Percentiles rank a stretch among this genome's conserved stretches.
Evolutionary conservation across 345 rosid genomes (phyloP).

Genomic region (Populus euphratica): DNA sequence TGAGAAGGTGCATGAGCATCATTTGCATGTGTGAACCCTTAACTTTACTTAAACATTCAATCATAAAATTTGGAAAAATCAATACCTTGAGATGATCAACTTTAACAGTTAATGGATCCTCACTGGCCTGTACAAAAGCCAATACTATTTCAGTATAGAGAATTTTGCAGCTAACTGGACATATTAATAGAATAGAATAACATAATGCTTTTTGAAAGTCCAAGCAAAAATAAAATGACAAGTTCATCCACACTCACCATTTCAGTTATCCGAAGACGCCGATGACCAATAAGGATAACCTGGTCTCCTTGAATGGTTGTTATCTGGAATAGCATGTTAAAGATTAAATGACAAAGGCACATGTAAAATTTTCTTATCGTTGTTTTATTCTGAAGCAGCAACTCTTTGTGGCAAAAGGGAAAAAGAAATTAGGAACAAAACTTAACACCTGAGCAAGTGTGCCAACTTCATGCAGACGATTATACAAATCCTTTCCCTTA

Average conservation of each 20-base stretch:
- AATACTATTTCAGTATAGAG: slow-evolving; percentile 17
- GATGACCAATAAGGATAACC: slow-evolving; percentile 89
- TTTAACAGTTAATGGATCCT: slow-evolving; percentile 92
- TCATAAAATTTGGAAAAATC: not conserved
- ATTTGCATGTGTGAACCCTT: not conserved
- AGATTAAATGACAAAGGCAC: not conserved
- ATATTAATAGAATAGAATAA: not conserved
- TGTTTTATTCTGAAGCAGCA: not conserved
- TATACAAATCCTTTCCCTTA: slow-evolving; percentile 75
- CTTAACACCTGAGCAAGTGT: slow-evolving; percentile 85
- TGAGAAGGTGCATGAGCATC: not conserved
- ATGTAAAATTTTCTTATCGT: not conserved
- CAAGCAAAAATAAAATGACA: not conserved
- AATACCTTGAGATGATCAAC: slow-evolving; percentile 93
- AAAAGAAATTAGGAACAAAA: not conserved
- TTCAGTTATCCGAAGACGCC: slow-evolving; percentile 85
- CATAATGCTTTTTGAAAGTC: not conserved
- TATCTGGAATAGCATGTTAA: slow-evolving; percentile 49
- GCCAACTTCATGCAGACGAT: slow-evolving; percentile 93
- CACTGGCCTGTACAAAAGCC: slow-evolving; percentile 56
- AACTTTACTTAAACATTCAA: not conserved
- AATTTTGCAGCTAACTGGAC: not conserved
- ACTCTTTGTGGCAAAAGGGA: not conserved
- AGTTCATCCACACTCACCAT: slow-evolving; percentile 53
- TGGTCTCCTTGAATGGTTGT: slow-evolving; percentile 88